Conservation (phyloP, 768 basidiomycete genomes). For the Termitomyces sp. region DNA sequence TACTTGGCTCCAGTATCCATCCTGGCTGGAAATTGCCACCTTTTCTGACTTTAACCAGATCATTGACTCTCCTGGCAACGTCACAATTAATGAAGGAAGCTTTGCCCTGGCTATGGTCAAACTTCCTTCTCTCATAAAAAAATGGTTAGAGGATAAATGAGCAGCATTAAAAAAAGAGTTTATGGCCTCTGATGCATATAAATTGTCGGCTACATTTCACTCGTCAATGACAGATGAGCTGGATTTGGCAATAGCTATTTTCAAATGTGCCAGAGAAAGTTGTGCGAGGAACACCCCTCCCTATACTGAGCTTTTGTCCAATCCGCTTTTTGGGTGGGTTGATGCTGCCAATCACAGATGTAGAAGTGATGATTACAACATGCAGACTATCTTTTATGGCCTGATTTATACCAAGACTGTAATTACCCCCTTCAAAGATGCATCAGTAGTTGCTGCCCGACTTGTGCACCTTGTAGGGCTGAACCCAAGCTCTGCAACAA, state of each 20-base stretch:
- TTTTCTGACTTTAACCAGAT: conserved; percentile 1
- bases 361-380: too few species aligned
- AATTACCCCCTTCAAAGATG: background rate
- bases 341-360: conserved; percentile 2
- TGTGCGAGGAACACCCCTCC: background rate
- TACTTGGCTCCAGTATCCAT: conserved; percentile 20
- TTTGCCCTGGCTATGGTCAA: background rate
- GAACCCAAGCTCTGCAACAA: conserved; percentile 1
- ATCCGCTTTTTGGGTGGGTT: conserved; percentile 10
- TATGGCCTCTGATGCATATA: background rate
- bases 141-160: conserved; percentile 1
- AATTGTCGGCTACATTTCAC: background rate
- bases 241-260: conserved; percentile 9
- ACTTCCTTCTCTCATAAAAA: conserved; percentile 1
- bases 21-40: conserved; percentile 9
- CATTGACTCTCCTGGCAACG: background rate
- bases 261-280: background rate
- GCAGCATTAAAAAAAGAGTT: background rate
- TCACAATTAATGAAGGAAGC: background rate
- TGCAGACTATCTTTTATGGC: too few species aligned
- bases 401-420: background rate
- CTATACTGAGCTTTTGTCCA: background rate
- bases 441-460: background rate
- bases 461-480: conserved; percentile 4
- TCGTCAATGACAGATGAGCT: conserved; percentile 2